Percentiles rank a stretch among this genome's conserved stretches.
These are phyloP conservation scores for Musa acuminata DNA, from an alignment of 176 grass and related monocot species.

Conservation along the genomic window DNA sequence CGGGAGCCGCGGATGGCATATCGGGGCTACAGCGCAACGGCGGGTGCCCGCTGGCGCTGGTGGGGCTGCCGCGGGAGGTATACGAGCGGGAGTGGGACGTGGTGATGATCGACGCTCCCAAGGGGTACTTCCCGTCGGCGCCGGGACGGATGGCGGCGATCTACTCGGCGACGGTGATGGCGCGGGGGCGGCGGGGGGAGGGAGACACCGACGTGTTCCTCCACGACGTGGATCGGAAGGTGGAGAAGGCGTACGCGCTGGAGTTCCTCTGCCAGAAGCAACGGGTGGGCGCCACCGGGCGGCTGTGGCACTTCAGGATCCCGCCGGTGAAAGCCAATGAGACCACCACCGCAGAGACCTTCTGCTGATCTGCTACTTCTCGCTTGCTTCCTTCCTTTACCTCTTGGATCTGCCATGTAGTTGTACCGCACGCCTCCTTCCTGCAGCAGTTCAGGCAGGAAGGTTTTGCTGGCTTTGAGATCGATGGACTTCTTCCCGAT, in stretches of 20 bases:
- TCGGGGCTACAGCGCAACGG: slow-evolving; percentile 29
- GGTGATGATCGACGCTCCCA: slow-evolving; percentile 70
- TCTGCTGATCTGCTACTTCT: not conserved
- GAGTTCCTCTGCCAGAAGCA: slow-evolving; percentile 64
- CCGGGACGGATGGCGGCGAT: slow-evolving; percentile 82
- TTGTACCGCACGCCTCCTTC: too few species aligned
- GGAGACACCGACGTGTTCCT: slow-evolving; percentile 66
- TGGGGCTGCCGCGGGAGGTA: slow-evolving; percentile 42
- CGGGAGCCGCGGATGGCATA: slow-evolving; percentile 21
- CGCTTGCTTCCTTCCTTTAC: not conserved
- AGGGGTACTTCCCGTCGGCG: slow-evolving; percentile 46
- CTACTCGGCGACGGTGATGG: slow-evolving; percentile 49
- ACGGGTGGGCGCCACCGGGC: slow-evolving; percentile 29
- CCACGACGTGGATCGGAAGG: slow-evolving; percentile 59
- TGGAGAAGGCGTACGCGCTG: slow-evolving; percentile 51
- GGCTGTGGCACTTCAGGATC: slow-evolving; percentile 72
- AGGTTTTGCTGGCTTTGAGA: not conserved
- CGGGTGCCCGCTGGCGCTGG: slow-evolving; percentile 55
- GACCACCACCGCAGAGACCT: not conserved
- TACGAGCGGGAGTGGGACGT: slow-evolving; percentile 75
- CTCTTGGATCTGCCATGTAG: too few species aligned
- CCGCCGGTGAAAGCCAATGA: slow-evolving; percentile 6
- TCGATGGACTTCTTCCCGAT: not conserved
- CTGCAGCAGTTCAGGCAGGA: too few species aligned
- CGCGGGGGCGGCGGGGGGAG: slow-evolving; percentile 30